These are phyloP conservation scores for Rhypophila decipiens DNA, from an alignment of 495 filamentous ascomycete species.

Conservation along the genomic window DNA sequence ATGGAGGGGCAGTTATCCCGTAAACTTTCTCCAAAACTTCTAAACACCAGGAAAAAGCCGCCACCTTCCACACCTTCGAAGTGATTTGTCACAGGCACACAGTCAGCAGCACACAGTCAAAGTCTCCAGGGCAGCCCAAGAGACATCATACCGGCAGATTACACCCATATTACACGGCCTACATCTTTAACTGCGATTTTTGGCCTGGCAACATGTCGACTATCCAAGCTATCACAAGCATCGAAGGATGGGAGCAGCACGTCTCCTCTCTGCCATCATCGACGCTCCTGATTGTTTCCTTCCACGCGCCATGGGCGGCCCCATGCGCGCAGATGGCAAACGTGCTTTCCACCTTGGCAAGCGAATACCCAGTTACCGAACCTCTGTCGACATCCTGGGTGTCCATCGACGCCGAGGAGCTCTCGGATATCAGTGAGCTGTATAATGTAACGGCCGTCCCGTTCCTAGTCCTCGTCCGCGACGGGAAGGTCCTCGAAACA, in stretches of 20 bases:
- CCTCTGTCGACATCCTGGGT: constrained; percentile 72
- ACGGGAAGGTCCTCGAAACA: constrained; percentile 64
- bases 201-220: constrained; percentile 50
- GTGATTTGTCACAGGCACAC: too few species aligned
- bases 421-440: constrained; percentile 76
- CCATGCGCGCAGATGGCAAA: constrained; percentile 89
- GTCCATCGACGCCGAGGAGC: constrained; percentile 80
- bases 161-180: too few species aligned
- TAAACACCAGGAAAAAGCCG: too few species aligned
- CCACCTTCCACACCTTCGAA: too few species aligned
- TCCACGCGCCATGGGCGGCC: constrained; percentile 95
- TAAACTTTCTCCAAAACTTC: too few species aligned
- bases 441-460: constrained; percentile 95
- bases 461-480: constrained; percentile 73
- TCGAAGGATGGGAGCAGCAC: constrained; percentile 60
- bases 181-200: not conserved
- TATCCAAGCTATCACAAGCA: constrained; percentile 64
- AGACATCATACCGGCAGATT: too few species aligned
- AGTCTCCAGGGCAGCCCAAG: too few species aligned
- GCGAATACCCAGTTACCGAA: constrained; percentile 62
- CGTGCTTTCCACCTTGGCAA: constrained; percentile 78
- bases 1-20: too few species aligned
- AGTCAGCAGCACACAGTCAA: too few species aligned
- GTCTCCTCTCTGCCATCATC: constrained; percentile 56
- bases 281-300: constrained; percentile 76